phyloP scores from a whole-genome alignment of 208 protist species.

The Trypanosoma boissoni region DNA sequence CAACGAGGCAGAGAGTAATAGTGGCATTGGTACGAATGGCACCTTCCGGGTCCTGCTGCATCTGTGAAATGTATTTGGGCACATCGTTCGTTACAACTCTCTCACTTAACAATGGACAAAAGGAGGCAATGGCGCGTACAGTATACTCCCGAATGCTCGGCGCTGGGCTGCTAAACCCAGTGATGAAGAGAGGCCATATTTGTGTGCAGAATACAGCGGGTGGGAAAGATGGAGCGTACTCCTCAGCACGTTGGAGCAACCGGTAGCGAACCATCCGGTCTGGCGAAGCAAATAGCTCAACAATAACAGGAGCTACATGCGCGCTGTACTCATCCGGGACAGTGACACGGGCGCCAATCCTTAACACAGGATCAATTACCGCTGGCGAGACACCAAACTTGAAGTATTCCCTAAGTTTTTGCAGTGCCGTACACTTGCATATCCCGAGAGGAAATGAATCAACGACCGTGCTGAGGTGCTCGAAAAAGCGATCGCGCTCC shows the following conservation, averaged over 20 bases:
- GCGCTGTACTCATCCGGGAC: conserved; percentile 44
- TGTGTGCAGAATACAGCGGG: conserved; percentile 33
- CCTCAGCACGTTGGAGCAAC: conserved; percentile 49
- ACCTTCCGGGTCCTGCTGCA: conserved; percentile 76
- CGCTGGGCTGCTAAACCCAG: conserved; percentile 55
- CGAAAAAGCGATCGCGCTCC: conserved; percentile 54
- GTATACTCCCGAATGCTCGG: conserved; percentile 73
- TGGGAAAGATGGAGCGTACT: conserved; percentile 48
- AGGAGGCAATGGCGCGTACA: conserved; percentile 62
- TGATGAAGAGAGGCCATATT: conserved; percentile 70
- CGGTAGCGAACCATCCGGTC: conserved; percentile 65
- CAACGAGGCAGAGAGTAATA: conserved; percentile 72
- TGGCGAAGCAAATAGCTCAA: conserved; percentile 51
- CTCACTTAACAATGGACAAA: conserved; percentile 52
- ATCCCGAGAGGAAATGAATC: conserved; percentile 49
- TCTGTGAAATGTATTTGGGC: conserved; percentile 36
- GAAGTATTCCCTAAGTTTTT: conserved; percentile 47
- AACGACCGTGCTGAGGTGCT: conserved; percentile 41
- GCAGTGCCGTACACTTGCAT: conserved; percentile 61
- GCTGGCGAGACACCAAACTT: conserved; percentile 36
- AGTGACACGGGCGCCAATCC: conserved; percentile 41
- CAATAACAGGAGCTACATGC: conserved; percentile 52
- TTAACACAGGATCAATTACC: conserved; percentile 60
- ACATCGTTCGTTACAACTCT: conserved; percentile 54
- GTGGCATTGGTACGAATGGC: conserved; percentile 87